These are phyloP conservation scores for Rhynchosporium agropyri DNA, from an alignment of 2,329 filamentous ascomycete species.

Conservation along the genomic window DNA sequence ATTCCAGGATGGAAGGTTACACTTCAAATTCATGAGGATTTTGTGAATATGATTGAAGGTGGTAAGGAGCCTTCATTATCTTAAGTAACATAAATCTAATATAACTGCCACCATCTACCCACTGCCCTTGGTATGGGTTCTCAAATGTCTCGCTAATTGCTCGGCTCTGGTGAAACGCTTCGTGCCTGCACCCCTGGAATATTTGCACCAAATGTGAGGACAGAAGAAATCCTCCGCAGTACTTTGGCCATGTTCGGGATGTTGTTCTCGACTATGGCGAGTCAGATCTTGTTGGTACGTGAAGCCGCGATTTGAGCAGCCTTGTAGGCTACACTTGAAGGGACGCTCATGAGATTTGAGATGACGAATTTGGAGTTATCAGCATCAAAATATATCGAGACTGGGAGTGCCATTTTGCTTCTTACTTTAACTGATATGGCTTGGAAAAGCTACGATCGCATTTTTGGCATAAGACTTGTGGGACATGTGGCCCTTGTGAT, in stretches of 20 bases:
- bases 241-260: neutral
- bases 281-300: neutral
- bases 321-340: neutral
- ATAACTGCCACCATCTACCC: neutral
- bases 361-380: neutral
- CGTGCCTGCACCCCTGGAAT: neutral
- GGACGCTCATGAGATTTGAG: neutral
- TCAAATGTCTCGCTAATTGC: neutral
- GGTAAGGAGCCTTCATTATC: neutral
- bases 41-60: neutral
- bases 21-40: neutral
- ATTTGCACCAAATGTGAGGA: neutral
- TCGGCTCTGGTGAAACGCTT: neutral
- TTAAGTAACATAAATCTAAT: neutral
- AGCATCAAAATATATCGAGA: neutral
- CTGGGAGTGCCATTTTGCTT: neutral
- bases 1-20: neutral
- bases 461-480: neutral
- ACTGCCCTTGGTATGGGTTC: neutral
- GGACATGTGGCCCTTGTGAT: constrained; percentile 2
- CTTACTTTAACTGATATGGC: constrained; percentile 4
- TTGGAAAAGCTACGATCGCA: constrained; percentile 3
- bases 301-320: constrained; percentile 1
- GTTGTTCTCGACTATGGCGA: neutral
- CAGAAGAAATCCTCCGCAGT: neutral